Evolutionary conservation across 768 basidiomycete species (phyloP).

Genomic region (Hericium rajendrae): DNA sequence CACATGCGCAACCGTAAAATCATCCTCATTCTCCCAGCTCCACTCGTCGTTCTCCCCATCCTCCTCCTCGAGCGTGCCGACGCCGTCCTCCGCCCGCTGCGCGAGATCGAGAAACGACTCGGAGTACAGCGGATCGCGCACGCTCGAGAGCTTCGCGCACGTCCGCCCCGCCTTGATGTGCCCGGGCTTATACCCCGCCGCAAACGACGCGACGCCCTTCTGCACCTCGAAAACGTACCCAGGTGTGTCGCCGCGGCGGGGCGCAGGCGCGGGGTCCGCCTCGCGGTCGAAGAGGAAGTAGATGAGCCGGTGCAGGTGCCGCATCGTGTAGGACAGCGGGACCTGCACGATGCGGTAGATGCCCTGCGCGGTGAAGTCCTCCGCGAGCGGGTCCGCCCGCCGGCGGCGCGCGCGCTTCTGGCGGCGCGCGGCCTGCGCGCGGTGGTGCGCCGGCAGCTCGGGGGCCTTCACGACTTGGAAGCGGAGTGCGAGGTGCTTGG

Average conservation of each 20-base stretch:
- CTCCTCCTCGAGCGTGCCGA: slow-evolving; percentile 4
- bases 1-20: slow-evolving; percentile 46
- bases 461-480: slow-evolving; percentile 40
- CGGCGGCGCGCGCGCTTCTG: background rate
- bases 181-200: slow-evolving; percentile 30
- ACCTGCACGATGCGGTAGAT: slow-evolving; percentile 60
- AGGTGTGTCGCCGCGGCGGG: slow-evolving; percentile 15
- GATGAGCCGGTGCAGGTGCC: slow-evolving; percentile 53
- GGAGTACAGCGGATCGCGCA: slow-evolving; percentile 20
- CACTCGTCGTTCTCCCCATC: slow-evolving; percentile 33
- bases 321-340: slow-evolving; percentile 60
- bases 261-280: slow-evolving; percentile 1
- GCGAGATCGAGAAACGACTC: slow-evolving; percentile 20
- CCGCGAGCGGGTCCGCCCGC: background rate
- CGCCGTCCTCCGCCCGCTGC: slow-evolving; percentile 6
- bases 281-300: slow-evolving; percentile 43
- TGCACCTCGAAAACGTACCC: slow-evolving; percentile 58
- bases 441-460: slow-evolving; percentile 2
- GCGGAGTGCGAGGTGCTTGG: slow-evolving; percentile 52
- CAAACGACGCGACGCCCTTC: slow-evolving; percentile 33
- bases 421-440: background rate
- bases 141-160: slow-evolving; percentile 21
- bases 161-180: slow-evolving; percentile 34
- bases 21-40: slow-evolving; percentile 66
- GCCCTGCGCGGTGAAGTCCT: slow-evolving; percentile 29